A percentile compares a stretch with the other conserved stretches of the same genome.
phyloP scores from a whole-genome alignment of 768 basidiomycete genomes.

The Mycena epipterygia region DNA sequence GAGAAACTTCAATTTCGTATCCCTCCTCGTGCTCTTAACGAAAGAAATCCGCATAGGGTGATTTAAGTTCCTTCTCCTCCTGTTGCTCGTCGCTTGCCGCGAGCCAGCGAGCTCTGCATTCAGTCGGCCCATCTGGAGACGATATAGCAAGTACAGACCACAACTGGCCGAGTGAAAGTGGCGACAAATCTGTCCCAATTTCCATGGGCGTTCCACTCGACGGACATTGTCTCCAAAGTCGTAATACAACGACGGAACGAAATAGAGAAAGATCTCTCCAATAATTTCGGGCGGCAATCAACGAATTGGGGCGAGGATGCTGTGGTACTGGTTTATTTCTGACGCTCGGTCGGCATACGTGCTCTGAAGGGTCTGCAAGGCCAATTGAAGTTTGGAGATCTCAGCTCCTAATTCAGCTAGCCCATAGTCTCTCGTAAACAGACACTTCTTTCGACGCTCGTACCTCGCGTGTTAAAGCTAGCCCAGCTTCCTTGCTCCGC shows the following conservation, averaged over 20 bases:
- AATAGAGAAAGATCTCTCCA: slow-evolving; percentile 23
- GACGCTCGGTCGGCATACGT: background rate
- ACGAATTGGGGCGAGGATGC: slow-evolving; percentile 9
- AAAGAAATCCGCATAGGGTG: background rate
- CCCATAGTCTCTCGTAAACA: no score
- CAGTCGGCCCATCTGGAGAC: no score
- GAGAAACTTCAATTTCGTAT: background rate
- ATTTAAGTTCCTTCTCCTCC: background rate
- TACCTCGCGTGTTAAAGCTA: background rate
- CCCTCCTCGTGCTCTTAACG: background rate
- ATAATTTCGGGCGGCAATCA: slow-evolving; percentile 14
- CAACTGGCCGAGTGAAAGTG: background rate
- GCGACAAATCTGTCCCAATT: slow-evolving; percentile 13
- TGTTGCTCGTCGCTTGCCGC: background rate
- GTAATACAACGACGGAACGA: background rate
- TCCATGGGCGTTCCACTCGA: background rate
- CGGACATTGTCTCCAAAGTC: no score
- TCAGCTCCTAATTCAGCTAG: background rate
- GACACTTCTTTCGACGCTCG: background rate
- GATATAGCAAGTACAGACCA: slow-evolving; percentile 10
- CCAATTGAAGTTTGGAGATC: background rate
- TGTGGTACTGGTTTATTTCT: background rate
- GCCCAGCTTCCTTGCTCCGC: no score
- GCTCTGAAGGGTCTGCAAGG: background rate
- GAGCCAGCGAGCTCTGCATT: background rate